Conservation (phyloP, 306 rosid genomes). For the Fragaria ananassa region DNA sequence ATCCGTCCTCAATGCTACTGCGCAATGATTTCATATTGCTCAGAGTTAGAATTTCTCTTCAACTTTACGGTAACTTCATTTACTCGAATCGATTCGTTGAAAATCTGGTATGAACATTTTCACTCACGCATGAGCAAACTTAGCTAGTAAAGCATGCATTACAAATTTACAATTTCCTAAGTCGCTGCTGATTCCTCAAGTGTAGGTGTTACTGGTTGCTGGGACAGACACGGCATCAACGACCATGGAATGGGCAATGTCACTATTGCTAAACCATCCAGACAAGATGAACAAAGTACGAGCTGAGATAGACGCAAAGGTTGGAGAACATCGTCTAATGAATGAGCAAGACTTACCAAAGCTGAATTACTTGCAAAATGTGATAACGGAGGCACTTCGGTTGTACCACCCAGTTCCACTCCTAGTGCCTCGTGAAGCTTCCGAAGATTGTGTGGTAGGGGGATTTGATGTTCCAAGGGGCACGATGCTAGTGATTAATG, state of each 20-base stretch:
- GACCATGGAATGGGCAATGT: slow-evolving; percentile 47
- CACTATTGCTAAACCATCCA: slow-evolving; percentile 47
- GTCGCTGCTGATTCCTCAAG: neutral
- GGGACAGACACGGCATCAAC: slow-evolving; percentile 43
- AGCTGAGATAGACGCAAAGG: slow-evolving; percentile 22
- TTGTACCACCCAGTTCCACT: slow-evolving; percentile 29
- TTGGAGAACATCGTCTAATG: slow-evolving; percentile 22
- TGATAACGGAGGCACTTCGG: slow-evolving; percentile 26
- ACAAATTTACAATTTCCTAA: neutral
- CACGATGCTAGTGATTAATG: slow-evolving; percentile 24
- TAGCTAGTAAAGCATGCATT: neutral
- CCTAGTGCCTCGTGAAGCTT: slow-evolving; percentile 26
- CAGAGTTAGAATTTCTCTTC: too few relatives aligned
- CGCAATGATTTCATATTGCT: too few relatives aligned
- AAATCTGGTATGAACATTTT: neutral
- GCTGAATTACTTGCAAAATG: slow-evolving; percentile 32
- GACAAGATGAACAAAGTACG: slow-evolving; percentile 22
- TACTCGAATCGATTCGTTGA: neutral
- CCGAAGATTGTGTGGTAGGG: slow-evolving; percentile 12
- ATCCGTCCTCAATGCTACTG: neutral
- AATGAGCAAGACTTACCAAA: slow-evolving; percentile 27
- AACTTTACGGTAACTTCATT: neutral
- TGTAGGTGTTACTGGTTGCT: slow-evolving; percentile 27
- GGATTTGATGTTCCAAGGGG: slow-evolving; percentile 20
- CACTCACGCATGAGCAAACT: neutral